Evolutionary conservation across 805 yeast genomes (phyloP).

Genomic region (Ogataea trehaloabstinens): DNA sequence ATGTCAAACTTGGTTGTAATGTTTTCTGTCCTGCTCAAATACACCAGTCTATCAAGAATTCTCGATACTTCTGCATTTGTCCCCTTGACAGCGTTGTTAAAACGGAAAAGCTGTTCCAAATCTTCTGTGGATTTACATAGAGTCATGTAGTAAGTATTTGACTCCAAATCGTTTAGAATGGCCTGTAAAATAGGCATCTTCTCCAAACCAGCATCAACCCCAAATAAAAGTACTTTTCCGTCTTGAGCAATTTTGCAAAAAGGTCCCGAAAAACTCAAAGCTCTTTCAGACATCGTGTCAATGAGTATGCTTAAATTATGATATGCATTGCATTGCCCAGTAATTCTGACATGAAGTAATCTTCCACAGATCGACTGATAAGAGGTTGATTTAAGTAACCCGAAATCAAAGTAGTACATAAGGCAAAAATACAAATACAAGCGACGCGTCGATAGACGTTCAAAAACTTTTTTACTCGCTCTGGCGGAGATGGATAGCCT

Average conservation of each 20-base stretch:
- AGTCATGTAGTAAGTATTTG: conserved; percentile 5
- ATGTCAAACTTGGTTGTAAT: not conserved
- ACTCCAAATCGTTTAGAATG: conserved; percentile 7
- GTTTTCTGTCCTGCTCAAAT: not conserved
- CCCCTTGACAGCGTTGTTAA: conserved; percentile 9
- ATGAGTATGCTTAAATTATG: too few species aligned
- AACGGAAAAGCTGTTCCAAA: conserved; percentile 7
- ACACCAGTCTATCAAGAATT: not conserved
- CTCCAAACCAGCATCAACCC: not conserved
- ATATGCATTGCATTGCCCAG: too few species aligned
- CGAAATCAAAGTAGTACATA: too few species aligned
- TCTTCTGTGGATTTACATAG: conserved; percentile 1
- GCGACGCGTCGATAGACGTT: too few species aligned
- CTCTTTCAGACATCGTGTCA: not conserved
- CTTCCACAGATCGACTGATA: too few species aligned
- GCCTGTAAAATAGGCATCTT: not conserved
- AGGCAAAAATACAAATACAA: too few species aligned
- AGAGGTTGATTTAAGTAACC: too few species aligned
- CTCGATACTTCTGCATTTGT: not conserved
- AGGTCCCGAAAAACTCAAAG: not conserved
- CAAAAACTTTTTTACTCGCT: too few species aligned
- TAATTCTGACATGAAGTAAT: too few species aligned
- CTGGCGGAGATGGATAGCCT: too few species aligned
- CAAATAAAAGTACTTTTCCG: conserved; percentile 1
- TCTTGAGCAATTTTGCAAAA: not conserved